Evolutionary conservation across 1,284 basidiomycete species (phyloP).

Genomic region (Ustilago trichophora): DNA sequence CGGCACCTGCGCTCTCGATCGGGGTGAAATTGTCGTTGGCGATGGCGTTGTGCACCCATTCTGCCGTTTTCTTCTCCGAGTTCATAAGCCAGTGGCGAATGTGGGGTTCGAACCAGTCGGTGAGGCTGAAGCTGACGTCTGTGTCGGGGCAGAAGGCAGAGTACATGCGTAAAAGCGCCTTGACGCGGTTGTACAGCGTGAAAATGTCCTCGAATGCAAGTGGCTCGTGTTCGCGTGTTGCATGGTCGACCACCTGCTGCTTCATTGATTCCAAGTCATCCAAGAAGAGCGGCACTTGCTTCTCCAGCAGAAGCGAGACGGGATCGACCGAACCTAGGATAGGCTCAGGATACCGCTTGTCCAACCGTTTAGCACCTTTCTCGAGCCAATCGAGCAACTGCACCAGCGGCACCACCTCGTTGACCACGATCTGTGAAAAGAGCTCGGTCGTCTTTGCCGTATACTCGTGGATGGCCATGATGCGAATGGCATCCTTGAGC

Average conservation of each 20-base stretch:
- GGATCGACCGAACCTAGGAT: conserved; percentile 71
- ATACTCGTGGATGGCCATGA: conserved; percentile 74
- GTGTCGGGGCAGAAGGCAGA: conserved; percentile 78
- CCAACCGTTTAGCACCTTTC: conserved; percentile 80
- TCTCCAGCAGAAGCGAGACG: conserved; percentile 79
- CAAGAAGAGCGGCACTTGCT: conserved; percentile 78
- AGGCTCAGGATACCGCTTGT: conserved; percentile 84
- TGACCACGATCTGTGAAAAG: conserved; percentile 74
- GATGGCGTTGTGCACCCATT: conserved; percentile 77
- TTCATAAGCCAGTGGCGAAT: conserved; percentile 88
- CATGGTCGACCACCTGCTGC: conserved; percentile 57
- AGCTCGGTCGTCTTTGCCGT: conserved; percentile 73
- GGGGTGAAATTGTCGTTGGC: conserved; percentile 71
- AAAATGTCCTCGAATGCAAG: conserved; percentile 75
- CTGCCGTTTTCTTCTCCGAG: conserved; percentile 86
- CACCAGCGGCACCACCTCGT: conserved; percentile 76
- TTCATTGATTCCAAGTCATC: conserved; percentile 72
- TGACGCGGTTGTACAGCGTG: conserved; percentile 80
- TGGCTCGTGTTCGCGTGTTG: conserved; percentile 47
- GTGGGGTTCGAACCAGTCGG: conserved; percentile 82
- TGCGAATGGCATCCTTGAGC: conserved; percentile 71
- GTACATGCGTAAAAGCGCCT: conserved; percentile 79
- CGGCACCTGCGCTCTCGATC: conserved; percentile 72
- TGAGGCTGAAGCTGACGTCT: conserved; percentile 44
- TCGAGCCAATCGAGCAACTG: conserved; percentile 88